Conservation (phyloP, 208 protist species). For the Jaenimonas drosophilae region DNA sequence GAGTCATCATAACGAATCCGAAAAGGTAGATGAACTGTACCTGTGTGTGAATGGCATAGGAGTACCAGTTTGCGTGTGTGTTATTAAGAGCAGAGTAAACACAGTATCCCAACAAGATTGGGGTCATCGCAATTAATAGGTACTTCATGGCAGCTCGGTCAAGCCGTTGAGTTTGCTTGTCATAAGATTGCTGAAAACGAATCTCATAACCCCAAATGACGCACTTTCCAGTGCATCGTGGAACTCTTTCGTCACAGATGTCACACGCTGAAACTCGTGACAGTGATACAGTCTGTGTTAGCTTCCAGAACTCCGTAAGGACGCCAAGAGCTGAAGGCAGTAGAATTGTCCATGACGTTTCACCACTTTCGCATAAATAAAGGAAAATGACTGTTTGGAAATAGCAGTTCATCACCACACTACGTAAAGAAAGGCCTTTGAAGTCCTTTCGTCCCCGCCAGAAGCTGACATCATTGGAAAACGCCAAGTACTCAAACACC, state of each 20-base stretch:
- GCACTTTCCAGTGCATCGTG: neutral
- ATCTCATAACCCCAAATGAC: slow-evolving; percentile 23
- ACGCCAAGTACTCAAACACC: slow-evolving; percentile 98
- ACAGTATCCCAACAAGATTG: slow-evolving; percentile 89
- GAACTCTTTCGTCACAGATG: neutral
- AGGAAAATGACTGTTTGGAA: slow-evolving; percentile 96
- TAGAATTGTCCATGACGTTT: slow-evolving; percentile 92
- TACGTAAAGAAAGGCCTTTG: slow-evolving; percentile 93
- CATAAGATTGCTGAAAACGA: slow-evolving; percentile 51
- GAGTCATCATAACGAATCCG: slow-evolving; percentile 98
- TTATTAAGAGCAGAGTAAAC: slow-evolving; percentile 94
- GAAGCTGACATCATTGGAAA: slow-evolving; percentile 95
- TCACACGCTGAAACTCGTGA: neutral
- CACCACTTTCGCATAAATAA: slow-evolving; percentile 95
- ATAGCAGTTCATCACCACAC: slow-evolving; percentile 90
- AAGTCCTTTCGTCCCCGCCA: slow-evolving; percentile 89
- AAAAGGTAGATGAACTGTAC: slow-evolving; percentile 91
- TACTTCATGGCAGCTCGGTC: slow-evolving; percentile 93
- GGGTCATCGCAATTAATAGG: slow-evolving; percentile 88
- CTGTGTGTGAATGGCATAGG: slow-evolving; percentile 81
- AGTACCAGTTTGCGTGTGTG: slow-evolving; percentile 92
- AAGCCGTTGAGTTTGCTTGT: slow-evolving; percentile 73
- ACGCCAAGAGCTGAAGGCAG: slow-evolving; percentile 80
- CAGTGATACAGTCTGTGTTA: slow-evolving; percentile 69
- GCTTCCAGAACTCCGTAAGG: slow-evolving; percentile 96